Evolutionary conservation across 1,284 basidiomycete species (phyloP), one percentile per base, ranked within the genome.

Genomic region (Caloboletus firmus): DNA sequence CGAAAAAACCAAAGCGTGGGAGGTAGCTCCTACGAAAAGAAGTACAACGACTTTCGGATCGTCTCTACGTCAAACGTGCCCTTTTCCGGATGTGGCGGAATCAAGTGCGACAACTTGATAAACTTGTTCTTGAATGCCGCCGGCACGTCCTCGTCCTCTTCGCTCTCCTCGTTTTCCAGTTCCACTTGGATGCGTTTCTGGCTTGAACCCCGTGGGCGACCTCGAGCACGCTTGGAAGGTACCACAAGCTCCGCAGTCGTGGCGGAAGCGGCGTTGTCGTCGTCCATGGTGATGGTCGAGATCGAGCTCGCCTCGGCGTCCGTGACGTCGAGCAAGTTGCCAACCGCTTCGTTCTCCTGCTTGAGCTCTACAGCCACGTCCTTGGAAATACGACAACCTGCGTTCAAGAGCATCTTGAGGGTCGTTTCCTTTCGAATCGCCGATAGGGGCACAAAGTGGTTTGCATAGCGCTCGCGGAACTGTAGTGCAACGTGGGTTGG

Each of bases 41-140:
- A 98, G 73, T 97, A 98, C 44, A 81, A 78, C 40, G 89, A 92
- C 46, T 84, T 73, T 68, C 88, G 87, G 74, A 98, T 95, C 59
- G 80, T 81, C 66, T 84, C 78, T 57, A 99, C 93, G 63, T 95
- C 84, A 70, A 99, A 98, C 53, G 80, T 77, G 55, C 96, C 97
- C 76, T 93, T 93, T 68, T 84, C 72, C 0, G 96, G 96, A 22
- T 95, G 74, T 0, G 87, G 84, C 0, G 95, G 95, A 15, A 99
- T 71, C 59, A 96, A 64, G 61, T 92, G 89, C 30, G 78, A 74
- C 36, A 99, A 74, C 58, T 85, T 79, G 56, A 96, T 81, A 69
- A 94, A 96, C 73, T 80, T 83, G 73, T 77, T 76, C 62, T 66
- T 67, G 30, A 81, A 65, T 17, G 61, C 69, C 22, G 65, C 62